Percentiles rank a stretch among this genome's conserved stretches.
Conservation (phyloP, 2,329 filamentous ascomycete species). For the Cytospora piceicola region DNA sequence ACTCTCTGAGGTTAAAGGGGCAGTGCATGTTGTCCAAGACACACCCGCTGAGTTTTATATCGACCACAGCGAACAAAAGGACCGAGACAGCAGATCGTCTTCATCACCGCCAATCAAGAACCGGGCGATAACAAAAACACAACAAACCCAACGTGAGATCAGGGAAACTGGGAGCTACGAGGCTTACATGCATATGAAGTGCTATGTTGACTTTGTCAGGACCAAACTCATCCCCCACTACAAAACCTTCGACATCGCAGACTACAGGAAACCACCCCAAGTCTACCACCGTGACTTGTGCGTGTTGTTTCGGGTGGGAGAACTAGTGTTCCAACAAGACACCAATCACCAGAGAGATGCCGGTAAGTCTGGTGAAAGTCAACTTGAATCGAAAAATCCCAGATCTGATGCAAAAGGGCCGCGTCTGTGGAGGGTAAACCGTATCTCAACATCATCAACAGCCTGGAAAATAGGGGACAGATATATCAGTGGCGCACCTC, state of each 20-base stretch:
- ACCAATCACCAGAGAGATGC: neutral
- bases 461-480: conserved; percentile 1
- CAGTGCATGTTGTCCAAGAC: no score
- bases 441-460: no score
- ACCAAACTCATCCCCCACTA: conserved; percentile 6
- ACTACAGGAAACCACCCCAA: neutral
- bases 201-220: conserved; percentile 19
- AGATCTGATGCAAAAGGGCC: neutral
- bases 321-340: neutral
- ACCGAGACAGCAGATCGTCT: no score
- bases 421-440: neutral
- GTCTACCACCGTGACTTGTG: conserved; percentile 16
- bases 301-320: conserved; percentile 17
- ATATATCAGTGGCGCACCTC: no score
- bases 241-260: neutral
- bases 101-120: neutral
- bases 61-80: no score
- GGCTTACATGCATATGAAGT: conserved; percentile 15
- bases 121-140: neutral
- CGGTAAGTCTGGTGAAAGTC: neutral
- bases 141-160: neutral
- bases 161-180: neutral
- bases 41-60: no score
- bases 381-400: neutral
- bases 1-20: neutral